phyloP scores from a whole-genome alignment of 1,284 basidiomycete species.

The Wolfiporia cocos region DNA sequence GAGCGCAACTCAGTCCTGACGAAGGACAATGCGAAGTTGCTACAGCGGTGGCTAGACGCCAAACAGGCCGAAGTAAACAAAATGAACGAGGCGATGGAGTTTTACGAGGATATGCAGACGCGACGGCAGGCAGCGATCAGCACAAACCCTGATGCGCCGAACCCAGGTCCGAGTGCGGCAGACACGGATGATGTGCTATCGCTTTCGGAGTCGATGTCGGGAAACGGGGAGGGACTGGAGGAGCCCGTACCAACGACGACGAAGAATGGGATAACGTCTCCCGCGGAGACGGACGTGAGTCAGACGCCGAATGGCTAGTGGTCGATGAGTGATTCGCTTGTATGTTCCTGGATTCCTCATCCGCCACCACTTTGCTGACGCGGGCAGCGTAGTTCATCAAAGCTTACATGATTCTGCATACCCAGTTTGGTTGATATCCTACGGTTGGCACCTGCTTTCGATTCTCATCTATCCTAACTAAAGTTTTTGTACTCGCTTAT shows the following conservation, averaged over 20 bases:
- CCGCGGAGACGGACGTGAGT: slow-evolving; percentile 58
- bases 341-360: slow-evolving; percentile 10
- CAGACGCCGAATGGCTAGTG: slow-evolving; percentile 85
- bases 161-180: slow-evolving; percentile 13
- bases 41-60: slow-evolving; percentile 93
- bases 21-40: slow-evolving; percentile 89
- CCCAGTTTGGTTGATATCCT: slow-evolving; percentile 18
- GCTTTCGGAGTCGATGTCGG: slow-evolving; percentile 40
- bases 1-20: slow-evolving; percentile 81
- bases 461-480: not conserved
- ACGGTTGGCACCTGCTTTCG: not conserved
- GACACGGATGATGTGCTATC: slow-evolving; percentile 19
- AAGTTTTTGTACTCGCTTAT: not conserved
- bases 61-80: slow-evolving; percentile 91
- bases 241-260: slow-evolving; percentile 41
- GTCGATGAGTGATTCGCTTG: slow-evolving; percentile 40
- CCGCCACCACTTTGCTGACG: slow-evolving; percentile 7
- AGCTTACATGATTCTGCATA: no score
- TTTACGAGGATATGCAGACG: slow-evolving; percentile 77
- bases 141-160: slow-evolving; percentile 42
- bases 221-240: slow-evolving; percentile 62
- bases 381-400: no score
- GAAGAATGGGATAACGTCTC: slow-evolving; percentile 73
- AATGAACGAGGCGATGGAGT: slow-evolving; percentile 90
- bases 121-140: slow-evolving; percentile 54